Conservation (phyloP, 371 early-diverging fungal species). For the Chytridium lagenaria region DNA sequence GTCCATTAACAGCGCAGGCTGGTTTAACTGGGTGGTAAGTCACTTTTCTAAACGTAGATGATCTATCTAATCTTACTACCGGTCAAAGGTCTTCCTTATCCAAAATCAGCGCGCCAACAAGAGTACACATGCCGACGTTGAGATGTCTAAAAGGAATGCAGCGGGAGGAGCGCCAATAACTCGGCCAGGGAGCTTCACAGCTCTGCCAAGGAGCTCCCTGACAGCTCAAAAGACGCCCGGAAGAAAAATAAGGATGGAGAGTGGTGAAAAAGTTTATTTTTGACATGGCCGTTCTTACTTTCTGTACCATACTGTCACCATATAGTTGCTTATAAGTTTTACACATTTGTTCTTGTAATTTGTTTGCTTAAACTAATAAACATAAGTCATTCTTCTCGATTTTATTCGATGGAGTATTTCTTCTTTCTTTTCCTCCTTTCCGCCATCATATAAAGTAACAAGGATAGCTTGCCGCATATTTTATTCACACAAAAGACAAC, state of each 20-base stretch:
- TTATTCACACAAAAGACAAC: too few relatives aligned
- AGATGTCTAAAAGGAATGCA: neutral
- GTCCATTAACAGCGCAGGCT: conserved; percentile 16
- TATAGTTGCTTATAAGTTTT: too few relatives aligned
- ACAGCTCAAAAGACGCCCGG: neutral
- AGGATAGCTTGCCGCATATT: too few relatives aligned
- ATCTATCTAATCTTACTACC: neutral
- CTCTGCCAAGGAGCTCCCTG: neutral
- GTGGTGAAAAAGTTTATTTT: neutral
- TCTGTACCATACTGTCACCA: too few relatives aligned
- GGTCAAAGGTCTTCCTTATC: neutral
- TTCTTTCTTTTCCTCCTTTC: neutral
- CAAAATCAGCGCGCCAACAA: neutral
- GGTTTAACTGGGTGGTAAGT: conserved; percentile 7
- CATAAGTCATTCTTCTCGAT: too few relatives aligned
- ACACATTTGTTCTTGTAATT: too few relatives aligned
- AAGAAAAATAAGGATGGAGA: neutral
- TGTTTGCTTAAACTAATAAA: too few relatives aligned
- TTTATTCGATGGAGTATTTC: neutral
- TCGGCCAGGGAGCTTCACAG: neutral
- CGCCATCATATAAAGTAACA: too few relatives aligned
- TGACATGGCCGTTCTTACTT: too few relatives aligned
- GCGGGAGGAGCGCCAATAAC: neutral
- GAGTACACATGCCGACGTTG: neutral
- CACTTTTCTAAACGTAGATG: too few relatives aligned